Evolutionary conservation across 768 basidiomycete species (phyloP), one percentile per base, ranked within the genome.

Genomic region (Boletus reticulatus): DNA sequence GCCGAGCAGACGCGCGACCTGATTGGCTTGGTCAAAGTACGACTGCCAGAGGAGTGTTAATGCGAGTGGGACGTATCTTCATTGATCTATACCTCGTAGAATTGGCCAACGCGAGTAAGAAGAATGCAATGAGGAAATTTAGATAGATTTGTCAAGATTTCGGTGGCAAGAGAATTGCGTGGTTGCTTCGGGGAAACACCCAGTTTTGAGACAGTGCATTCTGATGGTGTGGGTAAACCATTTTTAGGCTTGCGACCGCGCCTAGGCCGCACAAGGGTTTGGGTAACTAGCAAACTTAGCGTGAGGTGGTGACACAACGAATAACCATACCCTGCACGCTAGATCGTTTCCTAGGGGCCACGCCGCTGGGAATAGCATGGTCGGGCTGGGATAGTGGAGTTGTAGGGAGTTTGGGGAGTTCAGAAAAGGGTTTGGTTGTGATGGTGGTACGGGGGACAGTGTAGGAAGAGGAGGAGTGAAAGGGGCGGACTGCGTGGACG

Each of bases 101-200:
- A 98, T 63, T 93, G 88, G 14, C 95, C 95, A 12, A 98, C 94
- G 50, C 92, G 84, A 9, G 94, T 98, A 17, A 98, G 79, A 24
- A 98, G 77, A 29, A 97, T 79, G 66, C 94, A 95, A 62, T 94
- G 89, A 20, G 95, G 89, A 66, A 93, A 97, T 45, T 75, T 82
- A 39, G 76, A 73, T 19, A 89, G 77, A 65, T 97, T 93, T 24
- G 80, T 71, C 58, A 82, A 76, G 32, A 98, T 87, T 60, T 85
- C 87, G 43, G 68, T 77, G 4, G 92, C 88, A 20, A 96, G 79
- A 45, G 78, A 72, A 24, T 78, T 84, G 39, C 67, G 72, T 3
- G 80, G 74, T 48, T 59, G 69, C 43, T 48, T 72, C 34, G 38
- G 51, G 11, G 47, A 27, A 19, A 27, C 17, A 27, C n/a, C 13